Evolutionary conservation across 495 filamentous ascomycete genomes (phyloP).

Genomic region (Rhizodiscina lignyota): DNA sequence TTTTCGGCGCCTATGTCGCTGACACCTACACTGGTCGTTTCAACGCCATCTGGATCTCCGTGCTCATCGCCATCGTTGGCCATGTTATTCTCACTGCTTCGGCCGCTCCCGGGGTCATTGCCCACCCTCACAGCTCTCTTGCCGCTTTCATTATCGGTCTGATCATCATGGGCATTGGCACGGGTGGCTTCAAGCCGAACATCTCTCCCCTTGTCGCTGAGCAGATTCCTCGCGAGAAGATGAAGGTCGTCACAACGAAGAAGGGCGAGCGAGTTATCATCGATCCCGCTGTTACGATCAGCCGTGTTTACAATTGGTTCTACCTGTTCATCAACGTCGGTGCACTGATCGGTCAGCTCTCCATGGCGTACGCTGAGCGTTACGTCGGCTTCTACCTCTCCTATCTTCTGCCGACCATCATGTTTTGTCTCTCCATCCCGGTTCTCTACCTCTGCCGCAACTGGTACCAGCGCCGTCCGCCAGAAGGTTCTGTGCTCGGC

Average conservation of each 20-base stretch:
- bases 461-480: conserved; percentile 38
- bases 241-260: conserved; percentile 8
- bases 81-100: conserved; percentile 50
- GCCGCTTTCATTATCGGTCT: conserved; percentile 44
- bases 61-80: conserved; percentile 42
- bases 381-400: conserved; percentile 68
- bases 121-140: conserved; percentile 32
- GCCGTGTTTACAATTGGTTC: conserved; percentile 45
- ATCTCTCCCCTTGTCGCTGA: conserved; percentile 44
- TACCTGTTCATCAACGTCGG: conserved; percentile 60
- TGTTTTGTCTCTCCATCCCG: conserved; percentile 40
- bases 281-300: conserved; percentile 46
- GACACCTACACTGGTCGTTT: conserved; percentile 58
- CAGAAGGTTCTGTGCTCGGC: conserved; percentile 45
- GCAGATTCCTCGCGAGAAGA: conserved; percentile 28
- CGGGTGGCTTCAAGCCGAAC: conserved; percentile 49
- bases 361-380: conserved; percentile 51
- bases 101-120: conserved; percentile 43
- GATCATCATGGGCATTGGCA: conserved; percentile 49
- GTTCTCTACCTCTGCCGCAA: conserved; percentile 46
- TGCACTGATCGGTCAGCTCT: conserved; percentile 32
- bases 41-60: conserved; percentile 45
- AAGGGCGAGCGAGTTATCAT: conserved; percentile 39
- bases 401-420: conserved; percentile 22
- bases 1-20: conserved; percentile 53